These are phyloP conservation scores for Tetrahymena malaccensis DNA, from an alignment of 73 alveolate species.

Conservation along the genomic window DNA sequence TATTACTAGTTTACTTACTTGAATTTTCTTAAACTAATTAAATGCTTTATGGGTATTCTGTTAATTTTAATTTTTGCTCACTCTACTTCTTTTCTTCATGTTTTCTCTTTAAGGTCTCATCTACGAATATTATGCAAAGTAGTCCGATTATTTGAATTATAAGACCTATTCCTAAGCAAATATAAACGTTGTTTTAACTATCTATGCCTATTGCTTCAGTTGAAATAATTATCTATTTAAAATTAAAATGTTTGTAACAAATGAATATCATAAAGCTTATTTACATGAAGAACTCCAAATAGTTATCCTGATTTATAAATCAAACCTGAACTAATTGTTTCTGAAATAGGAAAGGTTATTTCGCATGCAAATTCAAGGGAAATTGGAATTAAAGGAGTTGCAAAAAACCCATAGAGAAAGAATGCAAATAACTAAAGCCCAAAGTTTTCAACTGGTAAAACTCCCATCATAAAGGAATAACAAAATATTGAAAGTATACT, in stretches of 20 bases:
- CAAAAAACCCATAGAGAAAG: conserved; percentile 55
- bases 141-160: not conserved
- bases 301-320: conserved; percentile 60
- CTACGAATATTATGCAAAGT: not conserved
- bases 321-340: conserved; percentile 77
- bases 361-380: conserved; percentile 74
- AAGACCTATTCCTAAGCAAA: not conserved
- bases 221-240: not conserved
- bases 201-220: not conserved
- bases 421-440: conserved; percentile 17
- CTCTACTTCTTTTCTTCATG: not conserved
- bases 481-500: conserved; percentile 8
- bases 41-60: not conserved
- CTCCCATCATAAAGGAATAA: not conserved
- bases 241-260: too few species aligned
- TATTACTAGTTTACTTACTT: not conserved
- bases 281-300: conserved; percentile 53
- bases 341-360: conserved; percentile 79
- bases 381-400: conserved; percentile 74
- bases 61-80: not conserved
- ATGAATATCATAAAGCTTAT: not conserved
- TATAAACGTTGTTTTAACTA: not conserved
- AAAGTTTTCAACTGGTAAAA: conserved; percentile 11
- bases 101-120: not conserved
- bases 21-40: not conserved